Percentiles rank a stretch among this genome's conserved stretches.
Conservation (phyloP, 768 basidiomycete genomes). For the Mycena rosella region DNA sequence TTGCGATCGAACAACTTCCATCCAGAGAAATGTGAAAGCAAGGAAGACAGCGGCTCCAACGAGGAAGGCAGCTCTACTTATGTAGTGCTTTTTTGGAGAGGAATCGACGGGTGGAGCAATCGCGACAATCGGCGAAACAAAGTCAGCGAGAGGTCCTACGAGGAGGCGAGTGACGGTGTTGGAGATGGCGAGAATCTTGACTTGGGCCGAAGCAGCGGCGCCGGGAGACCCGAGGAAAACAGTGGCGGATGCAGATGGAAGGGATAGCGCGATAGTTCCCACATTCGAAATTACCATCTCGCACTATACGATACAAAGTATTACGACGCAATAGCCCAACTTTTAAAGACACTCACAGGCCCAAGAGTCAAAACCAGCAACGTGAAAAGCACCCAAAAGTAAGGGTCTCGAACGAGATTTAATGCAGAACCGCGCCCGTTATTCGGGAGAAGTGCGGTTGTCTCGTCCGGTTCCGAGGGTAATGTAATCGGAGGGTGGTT, state of each 20-base stretch:
- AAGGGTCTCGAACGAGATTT: constrained; percentile 63
- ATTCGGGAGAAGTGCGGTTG: constrained; percentile 46
- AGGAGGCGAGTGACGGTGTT: constrained; percentile 81
- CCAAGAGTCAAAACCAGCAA: constrained; percentile 71
- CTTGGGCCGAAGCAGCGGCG: constrained; percentile 56
- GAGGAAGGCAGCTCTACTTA: constrained; percentile 76
- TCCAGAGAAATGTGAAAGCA: constrained; percentile 66
- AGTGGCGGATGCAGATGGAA: constrained; percentile 52
- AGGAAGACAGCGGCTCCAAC: constrained; percentile 62
- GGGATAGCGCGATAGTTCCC: constrained; percentile 78
- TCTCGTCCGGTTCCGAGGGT: constrained; percentile 43
- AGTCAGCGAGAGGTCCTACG: constrained; percentile 79
- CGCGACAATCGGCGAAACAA: constrained; percentile 64
- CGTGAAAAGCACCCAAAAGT: constrained; percentile 75
- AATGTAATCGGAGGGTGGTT: constrained; percentile 1
- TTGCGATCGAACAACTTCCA: constrained; percentile 60
- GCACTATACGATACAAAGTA: constrained; percentile 53
- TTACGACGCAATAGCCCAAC: constrained; percentile 10
- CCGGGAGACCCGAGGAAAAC: constrained; percentile 15
- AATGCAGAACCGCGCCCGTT: constrained; percentile 43
- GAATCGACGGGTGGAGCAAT: constrained; percentile 50
- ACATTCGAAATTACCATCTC: constrained; percentile 91
- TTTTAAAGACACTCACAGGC: constrained; percentile 61
- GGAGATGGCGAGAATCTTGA: constrained; percentile 74
- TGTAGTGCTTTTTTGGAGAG: constrained; percentile 63